Evolutionary conservation across 192 early-diverging fungal species (phyloP).

Genomic region (Umbelopsis sp.): DNA sequence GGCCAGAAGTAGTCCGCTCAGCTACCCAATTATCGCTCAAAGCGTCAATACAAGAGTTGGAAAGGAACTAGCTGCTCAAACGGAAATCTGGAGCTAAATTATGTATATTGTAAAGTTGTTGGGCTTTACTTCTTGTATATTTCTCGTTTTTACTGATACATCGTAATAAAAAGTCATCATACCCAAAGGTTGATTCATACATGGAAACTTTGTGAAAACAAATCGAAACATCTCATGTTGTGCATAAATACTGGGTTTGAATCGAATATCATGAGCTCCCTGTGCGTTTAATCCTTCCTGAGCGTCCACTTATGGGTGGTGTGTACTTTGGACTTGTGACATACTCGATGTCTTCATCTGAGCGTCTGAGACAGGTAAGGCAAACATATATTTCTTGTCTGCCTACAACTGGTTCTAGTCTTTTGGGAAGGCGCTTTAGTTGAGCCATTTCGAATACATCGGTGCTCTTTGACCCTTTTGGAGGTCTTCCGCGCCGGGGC

Average conservation of each 20-base stretch:
- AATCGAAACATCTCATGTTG: too few relatives aligned
- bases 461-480: neutral
- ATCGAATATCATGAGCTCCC: too few relatives aligned
- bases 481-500: neutral
- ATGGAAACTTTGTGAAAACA: too few relatives aligned
- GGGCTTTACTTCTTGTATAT: too few relatives aligned
- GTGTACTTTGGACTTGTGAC: conserved; percentile 18
- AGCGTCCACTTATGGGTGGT: neutral
- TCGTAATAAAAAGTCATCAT: too few relatives aligned
- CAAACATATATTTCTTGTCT: conserved; percentile 30
- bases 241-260: too few relatives aligned
- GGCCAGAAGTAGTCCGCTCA: conserved; percentile 37
- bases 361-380: conserved; percentile 36
- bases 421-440: conserved; percentile 28
- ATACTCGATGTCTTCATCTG: conserved; percentile 33
- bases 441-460: neutral
- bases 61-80: neutral
- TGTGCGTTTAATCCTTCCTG: neutral
- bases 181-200: too few relatives aligned
- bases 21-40: conserved; percentile 36
- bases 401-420: conserved; percentile 35
- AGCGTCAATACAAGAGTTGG: conserved; percentile 31
- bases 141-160: too few relatives aligned
- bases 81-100: too few relatives aligned
- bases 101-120: too few relatives aligned